Conservation (phyloP, 352 stramenopile species). For the Stephanocyclus meneghinianus region DNA sequence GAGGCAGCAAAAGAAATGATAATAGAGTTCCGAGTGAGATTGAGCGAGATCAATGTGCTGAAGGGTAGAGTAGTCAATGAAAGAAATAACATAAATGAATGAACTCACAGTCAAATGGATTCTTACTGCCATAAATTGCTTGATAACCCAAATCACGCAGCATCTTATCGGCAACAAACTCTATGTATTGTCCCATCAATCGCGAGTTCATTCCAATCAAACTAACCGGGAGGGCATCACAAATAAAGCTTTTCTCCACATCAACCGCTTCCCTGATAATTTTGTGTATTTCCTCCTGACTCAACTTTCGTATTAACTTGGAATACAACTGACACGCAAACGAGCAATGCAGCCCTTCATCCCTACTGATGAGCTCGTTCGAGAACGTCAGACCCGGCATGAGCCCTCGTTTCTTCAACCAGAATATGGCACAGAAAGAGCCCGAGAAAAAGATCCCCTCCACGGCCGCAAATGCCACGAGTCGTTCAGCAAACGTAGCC, state of each 20-base stretch:
- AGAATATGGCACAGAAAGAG: conserved; percentile 85
- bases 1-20: conserved; percentile 3
- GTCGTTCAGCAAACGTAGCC: conserved; percentile 74
- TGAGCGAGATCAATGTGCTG: neutral
- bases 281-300: conserved; percentile 59
- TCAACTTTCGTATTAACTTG: conserved; percentile 71
- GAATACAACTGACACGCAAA: conserved; percentile 83
- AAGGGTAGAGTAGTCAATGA: neutral
- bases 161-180: conserved; percentile 83
- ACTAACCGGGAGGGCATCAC: conserved; percentile 79
- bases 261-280: conserved; percentile 81
- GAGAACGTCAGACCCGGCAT: conserved; percentile 84
- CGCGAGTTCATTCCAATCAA: conserved; percentile 85
- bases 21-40: neutral
- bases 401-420: conserved; percentile 83
- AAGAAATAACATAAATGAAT: conserved; percentile 4
- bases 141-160: conserved; percentile 72
- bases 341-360: conserved; percentile 84
- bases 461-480: conserved; percentile 83
- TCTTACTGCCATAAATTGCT: conserved; percentile 72
- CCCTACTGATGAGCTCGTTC: conserved; percentile 83
- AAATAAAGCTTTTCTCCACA: conserved; percentile 83
- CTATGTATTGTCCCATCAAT: conserved; percentile 84
- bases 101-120: conserved; percentile 82
- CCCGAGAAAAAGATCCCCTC: conserved; percentile 86